A percentile compares a stretch with the other conserved stretches of the same genome.
Evolutionary conservation across 1,284 basidiomycete genomes (phyloP).

Genomic region (Xerocomus amazonicus): DNA sequence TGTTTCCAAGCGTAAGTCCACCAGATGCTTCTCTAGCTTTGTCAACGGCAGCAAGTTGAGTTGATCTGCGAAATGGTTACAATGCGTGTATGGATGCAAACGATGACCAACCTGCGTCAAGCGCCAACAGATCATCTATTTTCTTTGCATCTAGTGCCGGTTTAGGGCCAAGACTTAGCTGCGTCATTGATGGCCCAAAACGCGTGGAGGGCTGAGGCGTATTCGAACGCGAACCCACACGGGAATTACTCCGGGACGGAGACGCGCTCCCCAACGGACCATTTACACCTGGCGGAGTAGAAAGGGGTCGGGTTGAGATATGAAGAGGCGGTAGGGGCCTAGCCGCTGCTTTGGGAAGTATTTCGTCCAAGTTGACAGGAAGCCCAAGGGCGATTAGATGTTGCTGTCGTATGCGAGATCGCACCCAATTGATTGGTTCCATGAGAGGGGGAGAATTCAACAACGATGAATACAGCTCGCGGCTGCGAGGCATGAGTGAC

Average conservation of each 20-base stretch:
- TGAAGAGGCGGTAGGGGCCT: slow-evolving; percentile 75
- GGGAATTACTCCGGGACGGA: slow-evolving; percentile 40
- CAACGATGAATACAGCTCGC: slow-evolving; percentile 69
- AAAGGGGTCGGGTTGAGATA: slow-evolving; percentile 78
- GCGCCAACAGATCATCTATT: slow-evolving; percentile 61
- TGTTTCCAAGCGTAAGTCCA: slow-evolving; percentile 66
- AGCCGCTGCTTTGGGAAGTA: slow-evolving; percentile 69
- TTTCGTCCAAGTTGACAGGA: slow-evolving; percentile 90
- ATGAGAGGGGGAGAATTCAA: slow-evolving; percentile 61
- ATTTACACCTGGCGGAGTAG: slow-evolving; percentile 65
- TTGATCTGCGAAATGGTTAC: slow-evolving; percentile 47
- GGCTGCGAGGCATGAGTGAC: slow-evolving; percentile 47
- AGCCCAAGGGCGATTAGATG: slow-evolving; percentile 88
- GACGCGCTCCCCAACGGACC: slow-evolving; percentile 37
- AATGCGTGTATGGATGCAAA: slow-evolving; percentile 7
- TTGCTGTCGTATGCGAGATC: slow-evolving; percentile 82
- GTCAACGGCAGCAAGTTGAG: slow-evolving; percentile 67
- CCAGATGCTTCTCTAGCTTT: slow-evolving; percentile 61
- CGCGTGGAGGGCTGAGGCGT: slow-evolving; percentile 53
- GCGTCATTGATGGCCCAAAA: slow-evolving; percentile 35
- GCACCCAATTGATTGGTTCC: slow-evolving; percentile 86
- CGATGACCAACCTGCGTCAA: slow-evolving; percentile 57
- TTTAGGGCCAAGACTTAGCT: slow-evolving; percentile 66
- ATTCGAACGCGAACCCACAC: slow-evolving; percentile 47
- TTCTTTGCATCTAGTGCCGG: slow-evolving; percentile 67